Evolutionary conservation across 257 asterid genomes (phyloP), one percentile per base, ranked within the genome.

Genomic region (Solanum rostratum): DNA sequence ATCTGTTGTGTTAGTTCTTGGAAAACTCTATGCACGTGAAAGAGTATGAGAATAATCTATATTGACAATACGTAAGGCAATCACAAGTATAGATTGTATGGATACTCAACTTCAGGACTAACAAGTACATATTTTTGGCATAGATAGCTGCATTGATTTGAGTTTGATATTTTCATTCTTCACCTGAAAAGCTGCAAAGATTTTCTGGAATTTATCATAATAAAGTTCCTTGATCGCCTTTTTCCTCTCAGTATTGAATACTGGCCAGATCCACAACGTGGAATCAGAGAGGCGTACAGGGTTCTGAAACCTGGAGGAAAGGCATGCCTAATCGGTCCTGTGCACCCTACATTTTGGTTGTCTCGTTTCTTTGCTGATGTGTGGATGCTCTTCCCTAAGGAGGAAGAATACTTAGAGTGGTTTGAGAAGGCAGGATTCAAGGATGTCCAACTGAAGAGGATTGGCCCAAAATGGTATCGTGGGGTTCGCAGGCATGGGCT

Each of bases 251-350:
- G 99, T 84, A 96, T 95, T 65, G 98, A 96, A 89, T 96, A 96
- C 91, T 96, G 99, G 99, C 99, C 99, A 7, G 99, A 96, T 87
- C 99, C 99, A 49, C 99, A 95, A 82, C 98, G 98, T 46, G 99
- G 99, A 60, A 95, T 96, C 86, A 87, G 22, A 89, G 99, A 95
- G 92, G 99, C 99, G 6, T 96, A 96, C 89, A 92, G 99, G 80
- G 98, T 96, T 46, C 84, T 96, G 88, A 95, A 92, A 83, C 88
- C 92, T 13, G 97, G 97, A 82, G 97, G 98, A 50, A 95, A 97
- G 88, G 98, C 98, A 6, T 95, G 99, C 90, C 1, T 97, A 49
- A 97, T 97, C 20, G 99, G 99, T 80, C 99, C 99, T 8, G 98
- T 95, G 14, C 89, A 97, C 84, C 99, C 98, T 33, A 94, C 98